Evolutionary conservation across 2,329 filamentous ascomycete species (phyloP).

Genomic region (Neofusicoccum sp.): DNA sequence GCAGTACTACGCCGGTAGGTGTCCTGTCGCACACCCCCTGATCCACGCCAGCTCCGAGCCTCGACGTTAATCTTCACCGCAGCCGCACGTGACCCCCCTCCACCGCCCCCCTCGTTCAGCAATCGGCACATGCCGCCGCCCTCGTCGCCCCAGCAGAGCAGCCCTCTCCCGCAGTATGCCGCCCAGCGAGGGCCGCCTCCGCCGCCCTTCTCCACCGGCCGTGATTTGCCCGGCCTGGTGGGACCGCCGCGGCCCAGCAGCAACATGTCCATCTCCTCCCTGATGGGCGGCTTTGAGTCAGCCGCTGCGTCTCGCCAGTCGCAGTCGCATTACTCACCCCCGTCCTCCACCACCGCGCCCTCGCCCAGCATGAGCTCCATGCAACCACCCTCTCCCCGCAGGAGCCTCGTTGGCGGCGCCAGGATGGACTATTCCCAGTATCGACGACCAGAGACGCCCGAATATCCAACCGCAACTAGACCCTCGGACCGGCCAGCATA

Average conservation of each 20-base stretch:
- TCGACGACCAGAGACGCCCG: slow-evolving; percentile 38
- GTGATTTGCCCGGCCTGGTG: slow-evolving; percentile 55
- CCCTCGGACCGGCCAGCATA: slow-evolving; percentile 29
- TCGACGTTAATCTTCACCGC: slow-evolving; percentile 27
- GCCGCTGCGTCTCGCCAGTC: slow-evolving; percentile 36
- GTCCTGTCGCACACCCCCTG: slow-evolving; percentile 13
- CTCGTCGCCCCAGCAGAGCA: slow-evolving; percentile 46
- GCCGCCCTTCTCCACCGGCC: slow-evolving; percentile 47
- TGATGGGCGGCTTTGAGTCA: slow-evolving; percentile 59
- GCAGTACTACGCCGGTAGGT: slow-evolving; percentile 36
- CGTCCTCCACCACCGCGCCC: slow-evolving; percentile 32
- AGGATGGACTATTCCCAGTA: slow-evolving; percentile 37
- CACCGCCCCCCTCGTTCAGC: slow-evolving; percentile 42
- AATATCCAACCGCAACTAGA: slow-evolving; percentile 33
- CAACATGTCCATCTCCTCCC: slow-evolving; percentile 73
- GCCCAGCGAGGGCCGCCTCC: slow-evolving; percentile 44
- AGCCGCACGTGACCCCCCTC: slow-evolving; percentile 38
- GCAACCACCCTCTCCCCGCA: slow-evolving; percentile 48
- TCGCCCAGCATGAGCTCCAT: slow-evolving; percentile 41
- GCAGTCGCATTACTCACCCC: slow-evolving; percentile 47
- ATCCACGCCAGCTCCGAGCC: slow-evolving; percentile 15
- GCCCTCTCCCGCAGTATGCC: slow-evolving; percentile 37
- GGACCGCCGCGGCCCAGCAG: slow-evolving; percentile 57
- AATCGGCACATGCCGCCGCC: slow-evolving; percentile 50
- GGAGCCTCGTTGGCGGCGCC: slow-evolving; percentile 29